Evolutionary conservation across 768 basidiomycete species (phyloP).

Genomic region (Pleurotus djamor): DNA sequence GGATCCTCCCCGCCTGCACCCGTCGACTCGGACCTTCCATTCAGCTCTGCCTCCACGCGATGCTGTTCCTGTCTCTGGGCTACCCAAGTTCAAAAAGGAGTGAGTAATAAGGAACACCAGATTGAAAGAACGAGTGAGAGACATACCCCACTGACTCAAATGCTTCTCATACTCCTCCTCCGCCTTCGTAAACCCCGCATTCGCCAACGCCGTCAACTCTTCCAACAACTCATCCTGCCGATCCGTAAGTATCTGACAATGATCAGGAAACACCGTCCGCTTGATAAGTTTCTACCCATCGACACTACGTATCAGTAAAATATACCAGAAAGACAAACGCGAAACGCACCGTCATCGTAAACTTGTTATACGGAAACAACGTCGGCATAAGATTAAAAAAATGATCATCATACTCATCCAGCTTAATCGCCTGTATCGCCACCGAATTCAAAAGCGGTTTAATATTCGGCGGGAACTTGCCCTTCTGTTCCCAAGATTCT

Average conservation of each 20-base stretch:
- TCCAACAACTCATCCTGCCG: conserved; percentile 68
- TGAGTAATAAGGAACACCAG: no score
- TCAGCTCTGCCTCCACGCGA: conserved; percentile 28
- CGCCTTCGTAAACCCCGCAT: conserved; percentile 65
- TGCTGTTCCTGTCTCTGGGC: conserved; percentile 59
- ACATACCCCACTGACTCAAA: conserved; percentile 68
- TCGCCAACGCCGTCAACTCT: conserved; percentile 59
- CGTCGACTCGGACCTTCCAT: conserved; percentile 24
- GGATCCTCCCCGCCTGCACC: conserved; percentile 15
- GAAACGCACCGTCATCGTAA: conserved; percentile 78
- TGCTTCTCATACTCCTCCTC: conserved; percentile 77
- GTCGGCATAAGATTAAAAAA: conserved; percentile 89
- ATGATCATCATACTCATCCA: conserved; percentile 90
- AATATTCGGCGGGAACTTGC: conserved; percentile 84
- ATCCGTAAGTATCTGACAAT: conserved; percentile 61
- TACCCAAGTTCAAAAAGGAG: no score
- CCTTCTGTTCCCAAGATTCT: conserved; percentile 81
- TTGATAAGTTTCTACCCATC: conserved; percentile 85
- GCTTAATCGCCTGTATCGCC: conserved; percentile 73
- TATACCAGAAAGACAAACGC: not conserved
- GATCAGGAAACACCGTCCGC: conserved; percentile 79
- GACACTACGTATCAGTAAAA: not conserved
- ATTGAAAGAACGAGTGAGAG: no score
- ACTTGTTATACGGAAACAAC: conserved; percentile 93
- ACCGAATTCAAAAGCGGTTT: conserved; percentile 71